A percentile compares a stretch with the other conserved stretches of the same genome.
phyloP scores from a whole-genome alignment of 805 yeast species.

The Metschnikowia similis region DNA sequence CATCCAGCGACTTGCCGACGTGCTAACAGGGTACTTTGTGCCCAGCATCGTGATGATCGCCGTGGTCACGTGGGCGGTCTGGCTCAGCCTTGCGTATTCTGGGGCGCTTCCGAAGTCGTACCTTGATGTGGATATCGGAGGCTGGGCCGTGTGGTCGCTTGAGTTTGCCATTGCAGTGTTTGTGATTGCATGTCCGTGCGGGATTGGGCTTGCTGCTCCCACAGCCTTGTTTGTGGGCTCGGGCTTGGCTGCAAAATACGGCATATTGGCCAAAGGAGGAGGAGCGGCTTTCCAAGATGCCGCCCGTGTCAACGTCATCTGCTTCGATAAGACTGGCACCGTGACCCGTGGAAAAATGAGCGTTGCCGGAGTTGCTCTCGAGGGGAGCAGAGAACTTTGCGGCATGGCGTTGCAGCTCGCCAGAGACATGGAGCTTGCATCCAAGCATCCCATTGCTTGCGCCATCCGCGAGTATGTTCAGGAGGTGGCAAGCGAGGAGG shows the following conservation, averaged over 20 bases:
- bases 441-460: slow-evolving; percentile 65
- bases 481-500: slow-evolving; percentile 1
- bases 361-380: slow-evolving; percentile 46
- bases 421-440: slow-evolving; percentile 56
- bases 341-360: slow-evolving; percentile 61
- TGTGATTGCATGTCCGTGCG: slow-evolving; percentile 85
- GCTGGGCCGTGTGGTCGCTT: slow-evolving; percentile 75
- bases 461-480: slow-evolving; percentile 43
- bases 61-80: slow-evolving; percentile 59
- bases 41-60: slow-evolving; percentile 64
- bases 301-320: slow-evolving; percentile 55
- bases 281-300: slow-evolving; percentile 82
- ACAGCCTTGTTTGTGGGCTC: slow-evolving; percentile 78
- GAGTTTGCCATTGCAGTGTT: slow-evolving; percentile 76
- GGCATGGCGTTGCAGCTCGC: slow-evolving; percentile 42
- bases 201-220: slow-evolving; percentile 81
- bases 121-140: slow-evolving; percentile 62
- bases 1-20: slow-evolving; percentile 66
- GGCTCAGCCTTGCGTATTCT: slow-evolving; percentile 56
- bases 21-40: slow-evolving; percentile 66
- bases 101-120: slow-evolving; percentile 52
- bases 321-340: slow-evolving; percentile 80
- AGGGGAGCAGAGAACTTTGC: slow-evolving; percentile 12
- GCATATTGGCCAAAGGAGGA: slow-evolving; percentile 74
- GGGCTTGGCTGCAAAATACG: slow-evolving; percentile 73